These are phyloP conservation scores for Penicillium freii DNA, from an alignment of 2,329 filamentous ascomycete species.

Conservation along the genomic window DNA sequence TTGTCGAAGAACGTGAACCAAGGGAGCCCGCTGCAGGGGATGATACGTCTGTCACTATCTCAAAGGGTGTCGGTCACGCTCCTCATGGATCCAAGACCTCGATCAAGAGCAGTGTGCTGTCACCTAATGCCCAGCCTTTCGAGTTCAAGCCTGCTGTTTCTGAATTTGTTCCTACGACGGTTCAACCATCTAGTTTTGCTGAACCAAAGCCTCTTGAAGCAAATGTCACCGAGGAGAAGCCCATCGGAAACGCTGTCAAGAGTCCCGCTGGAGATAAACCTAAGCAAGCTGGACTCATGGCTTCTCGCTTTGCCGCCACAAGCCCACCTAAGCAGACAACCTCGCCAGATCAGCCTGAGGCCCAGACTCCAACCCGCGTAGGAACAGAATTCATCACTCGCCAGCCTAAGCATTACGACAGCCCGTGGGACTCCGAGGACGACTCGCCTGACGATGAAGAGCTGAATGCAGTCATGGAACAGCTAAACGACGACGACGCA, in stretches of 20 bases:
- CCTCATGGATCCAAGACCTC: constrained; percentile 24
- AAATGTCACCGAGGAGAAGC: constrained; percentile 16
- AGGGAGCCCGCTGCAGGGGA: constrained; percentile 11
- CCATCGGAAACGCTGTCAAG: constrained; percentile 9
- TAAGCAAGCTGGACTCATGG: constrained; percentile 31
- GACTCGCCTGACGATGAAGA: constrained; percentile 57
- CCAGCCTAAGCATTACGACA: constrained; percentile 2
- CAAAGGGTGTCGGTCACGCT: constrained; percentile 15
- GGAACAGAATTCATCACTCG: background rate
- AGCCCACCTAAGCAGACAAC: constrained; percentile 26
- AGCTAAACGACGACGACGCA: constrained; percentile 71
- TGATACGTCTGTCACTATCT: constrained; percentile 3
- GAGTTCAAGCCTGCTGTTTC: constrained; percentile 45
- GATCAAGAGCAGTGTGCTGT: constrained; percentile 57
- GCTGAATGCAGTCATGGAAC: constrained; percentile 88
- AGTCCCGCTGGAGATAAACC: background rate
- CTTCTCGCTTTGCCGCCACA: constrained; percentile 36
- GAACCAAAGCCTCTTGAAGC: constrained; percentile 12
- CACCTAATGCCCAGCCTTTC: constrained; percentile 70
- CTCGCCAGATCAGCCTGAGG: constrained; percentile 10
- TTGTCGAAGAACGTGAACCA: constrained; percentile 14
- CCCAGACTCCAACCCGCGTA: background rate
- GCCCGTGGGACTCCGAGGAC: constrained; percentile 23
- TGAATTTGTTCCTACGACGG: constrained; percentile 27
- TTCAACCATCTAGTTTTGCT: constrained; percentile 15